These are phyloP conservation scores for Sporothrix schenckii DNA, from an alignment of 2,329 filamentous ascomycete genomes.

Conservation along the genomic window DNA sequence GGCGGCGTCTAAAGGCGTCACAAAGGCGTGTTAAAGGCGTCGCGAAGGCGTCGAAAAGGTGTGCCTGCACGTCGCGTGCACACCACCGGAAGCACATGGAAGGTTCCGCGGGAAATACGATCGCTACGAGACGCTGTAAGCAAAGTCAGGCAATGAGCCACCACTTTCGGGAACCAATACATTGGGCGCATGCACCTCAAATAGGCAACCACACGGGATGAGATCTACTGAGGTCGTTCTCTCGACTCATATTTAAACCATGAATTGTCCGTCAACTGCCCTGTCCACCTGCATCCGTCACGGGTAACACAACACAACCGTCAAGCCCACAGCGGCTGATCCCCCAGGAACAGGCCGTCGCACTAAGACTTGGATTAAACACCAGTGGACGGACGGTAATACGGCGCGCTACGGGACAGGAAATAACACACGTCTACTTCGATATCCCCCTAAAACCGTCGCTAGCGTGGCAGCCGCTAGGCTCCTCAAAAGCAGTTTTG, in stretches of 20 bases:
- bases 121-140: not conserved
- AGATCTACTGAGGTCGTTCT: not conserved
- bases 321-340: constrained; percentile 28
- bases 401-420: not conserved
- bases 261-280: not conserved
- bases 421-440: not conserved
- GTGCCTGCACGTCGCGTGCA: constrained; percentile 15
- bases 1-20: not conserved
- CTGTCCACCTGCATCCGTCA: not conserved
- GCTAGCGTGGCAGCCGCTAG: not conserved
- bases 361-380: constrained; percentile 5
- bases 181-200: constrained; percentile 11
- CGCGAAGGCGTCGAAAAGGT: no score
- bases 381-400: not conserved
- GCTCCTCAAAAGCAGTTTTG: not conserved
- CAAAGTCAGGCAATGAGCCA: not conserved
- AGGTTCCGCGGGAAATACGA: constrained; percentile 8
- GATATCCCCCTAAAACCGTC: not conserved
- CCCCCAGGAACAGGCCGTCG: constrained; percentile 26
- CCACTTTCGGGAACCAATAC: not conserved
- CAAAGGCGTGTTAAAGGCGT: not conserved
- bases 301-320: not conserved
- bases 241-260: not conserved
- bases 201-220: constrained; percentile 20
- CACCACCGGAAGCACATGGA: constrained; percentile 18